Conservation (phyloP, 805 yeast genomes). For the Cyberlindnera maclurae region DNA sequence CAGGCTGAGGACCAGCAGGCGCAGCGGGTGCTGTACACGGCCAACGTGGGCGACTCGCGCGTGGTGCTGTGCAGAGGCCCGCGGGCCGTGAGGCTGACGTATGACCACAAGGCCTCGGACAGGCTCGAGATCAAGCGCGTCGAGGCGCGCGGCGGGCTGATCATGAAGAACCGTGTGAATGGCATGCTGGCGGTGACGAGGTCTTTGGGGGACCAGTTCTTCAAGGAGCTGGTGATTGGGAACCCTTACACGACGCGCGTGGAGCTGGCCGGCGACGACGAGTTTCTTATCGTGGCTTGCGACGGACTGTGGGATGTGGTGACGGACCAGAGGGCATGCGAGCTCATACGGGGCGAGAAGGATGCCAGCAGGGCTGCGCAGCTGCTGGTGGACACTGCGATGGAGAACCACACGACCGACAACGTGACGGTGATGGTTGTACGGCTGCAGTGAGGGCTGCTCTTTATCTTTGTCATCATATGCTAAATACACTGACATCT, state of each 20-base stretch:
- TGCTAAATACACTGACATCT: no score
- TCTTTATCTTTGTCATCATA: background rate
- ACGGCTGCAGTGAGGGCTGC: slow-evolving; percentile 16
- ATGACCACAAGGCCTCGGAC: slow-evolving; percentile 93
- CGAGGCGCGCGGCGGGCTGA: slow-evolving; percentile 72
- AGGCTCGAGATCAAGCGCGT: slow-evolving; percentile 69
- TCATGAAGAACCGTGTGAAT: slow-evolving; percentile 86
- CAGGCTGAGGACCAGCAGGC: slow-evolving; percentile 29
- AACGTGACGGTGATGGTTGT: slow-evolving; percentile 93
- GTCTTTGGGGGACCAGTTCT: slow-evolving; percentile 87
- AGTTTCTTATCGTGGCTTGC: slow-evolving; percentile 83
- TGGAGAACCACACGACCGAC: slow-evolving; percentile 77
- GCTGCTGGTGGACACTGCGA: slow-evolving; percentile 62
- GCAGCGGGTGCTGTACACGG: slow-evolving; percentile 77
- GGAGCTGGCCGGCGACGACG: slow-evolving; percentile 58
- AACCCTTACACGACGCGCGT: slow-evolving; percentile 90
- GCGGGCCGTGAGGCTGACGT: slow-evolving; percentile 69
- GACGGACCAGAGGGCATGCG: slow-evolving; percentile 77
- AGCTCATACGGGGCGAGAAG: slow-evolving; percentile 45
- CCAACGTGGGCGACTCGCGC: slow-evolving; percentile 93
- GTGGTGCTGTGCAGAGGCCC: slow-evolving; percentile 73
- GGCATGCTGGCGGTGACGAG: slow-evolving; percentile 94
- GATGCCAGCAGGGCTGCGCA: slow-evolving; percentile 66
- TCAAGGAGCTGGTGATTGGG: slow-evolving; percentile 84
- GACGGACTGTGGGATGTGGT: slow-evolving; percentile 98